Base-by-base conservation (phyloP, 106 monocot genomes). In the Dactylorhiza incarnata region DNA sequence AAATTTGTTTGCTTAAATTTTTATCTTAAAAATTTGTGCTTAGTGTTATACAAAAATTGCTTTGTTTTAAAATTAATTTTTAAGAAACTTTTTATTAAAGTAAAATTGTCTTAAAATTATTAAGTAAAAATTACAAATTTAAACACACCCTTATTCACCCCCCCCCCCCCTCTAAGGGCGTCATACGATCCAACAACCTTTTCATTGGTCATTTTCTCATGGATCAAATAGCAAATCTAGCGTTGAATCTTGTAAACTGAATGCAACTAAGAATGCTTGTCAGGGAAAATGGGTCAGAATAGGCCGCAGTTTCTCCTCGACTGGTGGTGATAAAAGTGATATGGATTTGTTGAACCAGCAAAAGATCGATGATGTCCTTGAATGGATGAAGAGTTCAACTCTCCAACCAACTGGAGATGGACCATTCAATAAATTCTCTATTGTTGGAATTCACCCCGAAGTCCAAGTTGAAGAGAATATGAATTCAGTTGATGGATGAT, bases 251-350 rank as follows among this genome's bases (percentile, higher is more conserved):
- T 75, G 86, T 63, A 94, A 87, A 80, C 50, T 73, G 25, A 52
- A 61, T n/a, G 56, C 80, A 46, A 76, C 66, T 55, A 86, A 79
- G 79, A 87, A 55, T 79, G 52, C 63, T 4, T 81, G 74, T 55
- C 88, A 85, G 66, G 69, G 83, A 56, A 88, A 78, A 74, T 97
- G 96, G 96, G 76, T 85, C 80, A 89, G 87, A 80, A 84, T 93
- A 65, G 83, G 77, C 15, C 78, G 76, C 22, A 61, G 49, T 63
- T 76, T 75, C 48, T 75, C 73, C 62, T 79, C 83, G 48, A 23
- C 25, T 71, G 72, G 63, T 24, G 75, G 63, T 76, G 73, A 58
- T 45, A 54, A 49, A 0, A 82, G 44, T 23, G 69, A 65, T 73
- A 74, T 67, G 61, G 75, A 78, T 84, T 11, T 51, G 51, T 65